Evolutionary conservation across 2,329 filamentous ascomycete genomes (phyloP).

Genomic region (Ophiostoma australiae): DNA sequence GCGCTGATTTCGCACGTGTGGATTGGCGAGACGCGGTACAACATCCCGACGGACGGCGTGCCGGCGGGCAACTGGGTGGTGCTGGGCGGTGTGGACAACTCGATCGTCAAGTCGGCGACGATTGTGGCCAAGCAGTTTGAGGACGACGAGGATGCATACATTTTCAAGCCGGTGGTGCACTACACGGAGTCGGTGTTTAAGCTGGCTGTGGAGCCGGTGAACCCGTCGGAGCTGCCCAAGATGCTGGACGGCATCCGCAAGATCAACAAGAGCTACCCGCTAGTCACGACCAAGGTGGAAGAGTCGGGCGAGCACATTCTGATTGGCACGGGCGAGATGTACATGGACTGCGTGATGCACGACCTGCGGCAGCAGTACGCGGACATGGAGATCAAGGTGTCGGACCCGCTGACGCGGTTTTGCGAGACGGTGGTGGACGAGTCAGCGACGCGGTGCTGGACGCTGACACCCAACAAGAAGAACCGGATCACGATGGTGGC

Average conservation of each 20-base stretch:
- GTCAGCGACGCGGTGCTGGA: slow-evolving; percentile 96
- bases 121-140: slow-evolving; percentile 75
- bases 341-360: slow-evolving; percentile 98
- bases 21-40: slow-evolving; percentile 90
- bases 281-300: slow-evolving; percentile 94
- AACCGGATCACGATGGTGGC: slow-evolving; percentile 99
- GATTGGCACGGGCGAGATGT: slow-evolving; percentile 93
- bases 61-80: slow-evolving; percentile 92
- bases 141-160: slow-evolving; percentile 86
- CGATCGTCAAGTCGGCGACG: slow-evolving; percentile 95
- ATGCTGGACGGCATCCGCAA: slow-evolving; percentile 97
- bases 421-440: slow-evolving; percentile 97
- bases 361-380: slow-evolving; percentile 90
- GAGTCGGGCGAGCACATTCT: slow-evolving; percentile 96
- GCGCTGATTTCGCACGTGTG: slow-evolving; percentile 81
- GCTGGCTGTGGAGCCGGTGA: slow-evolving; percentile 95
- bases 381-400: slow-evolving; percentile 99
- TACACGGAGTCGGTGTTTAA: slow-evolving; percentile 98
- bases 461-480: slow-evolving; percentile 97
- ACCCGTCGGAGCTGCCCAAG: slow-evolving; percentile 94
- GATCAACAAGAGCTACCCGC: slow-evolving; percentile 95
- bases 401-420: slow-evolving; percentile 93
- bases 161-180: slow-evolving; percentile 88
- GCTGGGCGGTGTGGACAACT: slow-evolving; percentile 91
- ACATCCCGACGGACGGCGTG: slow-evolving; percentile 82